Evolutionary conservation across 345 rosid genomes (phyloP).

Genomic region (Hypericum androsaemum): DNA sequence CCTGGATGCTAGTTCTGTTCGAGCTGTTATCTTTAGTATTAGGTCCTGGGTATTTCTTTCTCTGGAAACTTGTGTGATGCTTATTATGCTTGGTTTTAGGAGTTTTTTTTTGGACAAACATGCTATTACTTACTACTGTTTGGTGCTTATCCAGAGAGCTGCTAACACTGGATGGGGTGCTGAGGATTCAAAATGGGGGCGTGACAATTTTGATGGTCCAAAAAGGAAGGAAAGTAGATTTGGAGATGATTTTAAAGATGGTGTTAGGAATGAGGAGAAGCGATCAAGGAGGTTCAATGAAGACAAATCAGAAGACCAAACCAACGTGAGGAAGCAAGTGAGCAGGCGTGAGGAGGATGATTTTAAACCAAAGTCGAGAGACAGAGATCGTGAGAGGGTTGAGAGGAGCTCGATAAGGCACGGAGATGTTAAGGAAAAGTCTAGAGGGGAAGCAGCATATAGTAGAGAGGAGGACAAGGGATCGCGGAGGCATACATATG

Average conservation of each 20-base stretch:
- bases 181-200: slow-evolving; percentile 56
- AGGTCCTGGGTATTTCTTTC: no score
- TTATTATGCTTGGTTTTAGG: no score
- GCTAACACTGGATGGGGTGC: slow-evolving; percentile 84
- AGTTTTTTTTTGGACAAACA: no score
- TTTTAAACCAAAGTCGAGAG: slow-evolving; percentile 19
- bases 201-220: slow-evolving; percentile 54
- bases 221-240: slow-evolving; percentile 28
- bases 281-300: background rate
- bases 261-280: no score
- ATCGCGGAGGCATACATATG: no score
- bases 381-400: slow-evolving; percentile 3
- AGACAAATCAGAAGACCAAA: slow-evolving; percentile 3
- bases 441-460: no score
- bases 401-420: no score
- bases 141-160: slow-evolving; percentile 44
- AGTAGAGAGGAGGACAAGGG: no score
- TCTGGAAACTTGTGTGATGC: no score
- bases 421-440: no score
- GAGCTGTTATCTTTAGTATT: no score
- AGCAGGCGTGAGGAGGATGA: slow-evolving; percentile 3
- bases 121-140: background rate
- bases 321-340: background rate
- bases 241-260: slow-evolving; percentile 22
- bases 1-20: no score